phyloP scores from a whole-genome alignment of 805 yeast genomes.

The Wickerhamomyces bisporus region DNA sequence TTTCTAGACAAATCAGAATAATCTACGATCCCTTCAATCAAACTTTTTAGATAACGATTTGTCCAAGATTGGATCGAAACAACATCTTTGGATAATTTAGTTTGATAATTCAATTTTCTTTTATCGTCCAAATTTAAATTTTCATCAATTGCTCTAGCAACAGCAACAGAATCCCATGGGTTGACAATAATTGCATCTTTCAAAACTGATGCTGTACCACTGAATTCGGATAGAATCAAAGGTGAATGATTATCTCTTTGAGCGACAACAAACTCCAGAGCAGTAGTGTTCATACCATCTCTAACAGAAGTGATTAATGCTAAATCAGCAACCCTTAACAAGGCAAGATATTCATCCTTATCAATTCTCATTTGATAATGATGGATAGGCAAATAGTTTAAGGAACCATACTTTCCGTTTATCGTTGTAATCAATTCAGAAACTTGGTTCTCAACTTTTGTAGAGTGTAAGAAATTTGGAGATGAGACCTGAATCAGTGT shows the following conservation, averaged over 20 bases:
- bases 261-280: constrained; percentile 86
- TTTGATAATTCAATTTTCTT: constrained; percentile 42
- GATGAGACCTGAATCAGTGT: constrained; percentile 89
- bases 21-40: constrained; percentile 35
- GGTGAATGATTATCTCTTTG: constrained; percentile 73
- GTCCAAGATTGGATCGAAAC: constrained; percentile 83
- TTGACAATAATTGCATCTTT: constrained; percentile 77
- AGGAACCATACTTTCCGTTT: constrained; percentile 77
- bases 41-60: constrained; percentile 47
- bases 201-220: constrained; percentile 76
- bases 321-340: constrained; percentile 83
- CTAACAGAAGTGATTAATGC: constrained; percentile 86
- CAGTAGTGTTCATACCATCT: constrained; percentile 96
- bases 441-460: constrained; percentile 72
- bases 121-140: constrained; percentile 52
- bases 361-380: constrained; percentile 89
- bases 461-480: constrained; percentile 46
- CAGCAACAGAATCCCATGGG: constrained; percentile 96
- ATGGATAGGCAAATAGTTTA: constrained; percentile 82
- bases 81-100: constrained; percentile 57
- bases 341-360: constrained; percentile 83
- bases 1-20: constrained; percentile 33
- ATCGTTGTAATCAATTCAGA: constrained; percentile 77
- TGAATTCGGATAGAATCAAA: constrained; percentile 84
- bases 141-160: constrained; percentile 75